A percentile compares a stretch with the other conserved stretches of the same genome.
phyloP scores from a whole-genome alignment of 176 grass and related monocot species.

The Eleusine coracana region DNA sequence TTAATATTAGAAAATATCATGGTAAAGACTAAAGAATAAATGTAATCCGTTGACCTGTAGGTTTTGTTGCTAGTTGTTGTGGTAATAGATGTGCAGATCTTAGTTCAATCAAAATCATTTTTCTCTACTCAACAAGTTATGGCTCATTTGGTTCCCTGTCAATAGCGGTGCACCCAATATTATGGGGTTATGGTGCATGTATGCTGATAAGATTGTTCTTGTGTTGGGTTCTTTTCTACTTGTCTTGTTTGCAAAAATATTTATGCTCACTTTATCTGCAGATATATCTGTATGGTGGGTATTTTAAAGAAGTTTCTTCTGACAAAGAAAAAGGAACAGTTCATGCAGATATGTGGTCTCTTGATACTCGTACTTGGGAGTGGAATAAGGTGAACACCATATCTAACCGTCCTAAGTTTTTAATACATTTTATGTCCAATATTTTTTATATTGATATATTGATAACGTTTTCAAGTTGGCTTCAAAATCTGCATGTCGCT shows the following conservation, averaged over 20 bases:
- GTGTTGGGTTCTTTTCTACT: conserved; percentile 16
- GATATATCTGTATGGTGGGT: conserved; percentile 97
- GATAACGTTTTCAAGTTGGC: conserved; percentile 12
- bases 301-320: conserved; percentile 91
- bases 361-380: conserved; percentile 97
- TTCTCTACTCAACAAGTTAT: conserved; percentile 19
- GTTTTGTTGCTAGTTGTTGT: neutral
- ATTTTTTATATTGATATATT: neutral
- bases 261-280: conserved; percentile 35
- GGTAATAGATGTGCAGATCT: conserved; percentile 7
- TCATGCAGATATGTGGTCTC: conserved; percentile 94
- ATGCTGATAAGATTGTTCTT: conserved; percentile 9
- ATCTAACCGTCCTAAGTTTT: conserved; percentile 17
- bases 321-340: conserved; percentile 99
- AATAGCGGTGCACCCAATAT: neutral
- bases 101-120: conserved; percentile 1
- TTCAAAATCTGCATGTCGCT: neutral
- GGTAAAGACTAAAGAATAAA: conserved; percentile 13
- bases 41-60: neutral
- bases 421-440: neutral
- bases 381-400: conserved; percentile 88
- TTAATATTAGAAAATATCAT: neutral
- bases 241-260: conserved; percentile 23
- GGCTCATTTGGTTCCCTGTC: conserved; percentile 10
- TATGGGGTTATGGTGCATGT: conserved; percentile 13